Conservation (phyloP, 2,329 filamentous ascomycete genomes). For the Monilinia vaccinii-corymbosi region DNA sequence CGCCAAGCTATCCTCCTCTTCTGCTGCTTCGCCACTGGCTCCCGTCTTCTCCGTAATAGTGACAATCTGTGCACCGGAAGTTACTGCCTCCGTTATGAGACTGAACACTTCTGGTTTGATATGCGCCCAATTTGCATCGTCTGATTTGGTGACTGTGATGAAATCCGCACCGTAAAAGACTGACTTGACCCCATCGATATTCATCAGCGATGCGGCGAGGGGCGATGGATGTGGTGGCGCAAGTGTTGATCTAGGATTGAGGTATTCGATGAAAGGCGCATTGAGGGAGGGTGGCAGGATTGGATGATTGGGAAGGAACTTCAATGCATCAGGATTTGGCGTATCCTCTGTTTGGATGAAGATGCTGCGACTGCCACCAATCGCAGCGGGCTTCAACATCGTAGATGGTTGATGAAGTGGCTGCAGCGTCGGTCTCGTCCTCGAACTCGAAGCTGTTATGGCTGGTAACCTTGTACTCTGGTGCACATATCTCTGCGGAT, state of each 20-base stretch:
- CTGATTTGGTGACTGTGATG: constrained; percentile 90
- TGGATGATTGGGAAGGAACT: constrained; percentile 86
- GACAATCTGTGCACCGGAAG: constrained; percentile 73
- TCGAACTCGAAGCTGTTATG: constrained; percentile 38
- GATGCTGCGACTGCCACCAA: constrained; percentile 57
- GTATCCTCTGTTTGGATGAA: constrained; percentile 97
- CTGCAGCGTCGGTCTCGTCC: constrained; percentile 37
- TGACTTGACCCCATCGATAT: constrained; percentile 86
- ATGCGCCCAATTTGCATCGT: constrained; percentile 85
- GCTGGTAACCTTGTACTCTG: constrained; percentile 37
- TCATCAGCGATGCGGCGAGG: constrained; percentile 81
- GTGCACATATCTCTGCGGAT: constrained; percentile 33
- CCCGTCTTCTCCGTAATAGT: constrained; percentile 54
- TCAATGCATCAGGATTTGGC: constrained; percentile 90
- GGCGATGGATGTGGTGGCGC: constrained; percentile 84
- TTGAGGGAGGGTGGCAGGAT: constrained; percentile 68
- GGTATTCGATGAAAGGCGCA: constrained; percentile 82
- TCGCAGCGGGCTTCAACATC: constrained; percentile 30
- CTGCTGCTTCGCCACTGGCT: constrained; percentile 39
- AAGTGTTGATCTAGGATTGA: constrained; percentile 79
- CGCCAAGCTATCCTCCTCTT: constrained; percentile 58
- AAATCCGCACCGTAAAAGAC: constrained; percentile 94
- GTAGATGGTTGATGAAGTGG: constrained; percentile 34
- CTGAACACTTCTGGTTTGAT: constrained; percentile 93
- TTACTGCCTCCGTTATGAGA: constrained; percentile 87